Conservation (phyloP, 176 grass and related monocot species). For the Oryza longistaminata region DNA sequence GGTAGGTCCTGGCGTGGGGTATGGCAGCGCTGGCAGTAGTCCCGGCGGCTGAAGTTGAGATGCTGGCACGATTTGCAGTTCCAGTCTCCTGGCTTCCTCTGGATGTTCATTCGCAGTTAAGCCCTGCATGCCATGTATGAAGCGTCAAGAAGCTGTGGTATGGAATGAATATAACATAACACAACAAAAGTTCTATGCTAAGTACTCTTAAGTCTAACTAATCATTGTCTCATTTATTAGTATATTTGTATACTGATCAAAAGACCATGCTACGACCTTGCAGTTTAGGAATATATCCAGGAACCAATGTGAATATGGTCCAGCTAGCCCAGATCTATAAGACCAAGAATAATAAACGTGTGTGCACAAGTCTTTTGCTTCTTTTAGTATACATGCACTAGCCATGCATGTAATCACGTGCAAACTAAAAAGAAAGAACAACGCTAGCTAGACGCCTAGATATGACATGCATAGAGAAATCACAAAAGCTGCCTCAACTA, state of each 20-base stretch:
- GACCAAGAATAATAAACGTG: not conserved
- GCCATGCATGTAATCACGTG: constrained; percentile 17
- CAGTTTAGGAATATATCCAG: constrained; percentile 10
- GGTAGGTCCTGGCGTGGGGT: constrained; percentile 46
- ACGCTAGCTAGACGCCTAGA: constrained; percentile 26
- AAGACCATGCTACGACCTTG: not conserved
- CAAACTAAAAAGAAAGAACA: constrained; percentile 39
- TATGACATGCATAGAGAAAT: constrained; percentile 26
- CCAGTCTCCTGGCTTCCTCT: constrained; percentile 96
- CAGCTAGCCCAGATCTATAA: not conserved
- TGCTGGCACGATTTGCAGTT: constrained; percentile 82
- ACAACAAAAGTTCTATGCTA: constrained; percentile 2
- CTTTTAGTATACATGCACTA: constrained; percentile 5
- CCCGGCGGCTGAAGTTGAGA: constrained; percentile 90
- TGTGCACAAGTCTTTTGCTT: not conserved
- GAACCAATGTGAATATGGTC: constrained; percentile 14
- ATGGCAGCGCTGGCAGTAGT: constrained; percentile 83
- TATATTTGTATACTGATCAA: constrained; percentile 15
- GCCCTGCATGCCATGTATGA: constrained; percentile 29
- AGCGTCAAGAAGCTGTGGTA: not conserved
- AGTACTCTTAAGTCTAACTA: not conserved
- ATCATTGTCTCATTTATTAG: constrained; percentile 1
- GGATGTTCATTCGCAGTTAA: constrained; percentile 62
- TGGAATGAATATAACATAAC: constrained; percentile 12
- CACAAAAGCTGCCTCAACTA: not conserved